Evolutionary conservation across 495 filamentous ascomycete genomes (phyloP).

Genomic region (Xylaria telfairii): DNA sequence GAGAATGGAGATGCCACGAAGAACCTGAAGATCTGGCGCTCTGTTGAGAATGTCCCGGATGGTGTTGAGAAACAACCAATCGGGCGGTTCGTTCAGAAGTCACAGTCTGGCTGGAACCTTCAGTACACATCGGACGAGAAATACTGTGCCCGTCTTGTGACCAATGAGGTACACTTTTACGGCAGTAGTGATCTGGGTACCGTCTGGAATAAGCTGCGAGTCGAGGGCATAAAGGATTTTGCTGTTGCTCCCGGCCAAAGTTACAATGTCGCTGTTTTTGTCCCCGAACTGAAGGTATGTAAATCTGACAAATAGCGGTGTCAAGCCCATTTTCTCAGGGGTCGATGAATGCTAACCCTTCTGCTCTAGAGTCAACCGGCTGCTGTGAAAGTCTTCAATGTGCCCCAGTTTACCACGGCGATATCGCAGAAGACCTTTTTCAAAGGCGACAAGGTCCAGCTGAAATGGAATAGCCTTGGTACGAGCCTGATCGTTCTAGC

Average conservation of each 20-base stretch:
- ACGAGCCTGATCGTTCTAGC: slow-evolving; percentile 93
- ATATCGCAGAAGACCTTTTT: slow-evolving; percentile 98
- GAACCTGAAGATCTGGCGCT: slow-evolving; percentile 96
- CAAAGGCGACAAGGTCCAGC: slow-evolving; percentile 97
- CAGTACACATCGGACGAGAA: slow-evolving; percentile 94
- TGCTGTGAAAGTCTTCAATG: slow-evolving; percentile 89
- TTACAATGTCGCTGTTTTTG: slow-evolving; percentile 88
- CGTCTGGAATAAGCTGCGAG: slow-evolving; percentile 93
- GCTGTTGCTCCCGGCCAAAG: slow-evolving; percentile 86
- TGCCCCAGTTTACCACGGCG: slow-evolving; percentile 78
- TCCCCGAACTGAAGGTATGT: slow-evolving; percentile 90
- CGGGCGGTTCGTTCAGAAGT: slow-evolving; percentile 91
- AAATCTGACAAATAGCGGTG: background rate
- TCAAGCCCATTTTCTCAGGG: background rate
- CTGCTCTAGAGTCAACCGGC: slow-evolving; percentile 79
- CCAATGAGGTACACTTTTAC: slow-evolving; percentile 97
- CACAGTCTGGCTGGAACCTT: slow-evolving; percentile 93
- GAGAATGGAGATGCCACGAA: slow-evolving; percentile 89
- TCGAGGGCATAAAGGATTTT: slow-evolving; percentile 91
- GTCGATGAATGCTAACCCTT: slow-evolving; percentile 22
- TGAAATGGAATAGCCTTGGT: slow-evolving; percentile 95
- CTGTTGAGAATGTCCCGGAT: slow-evolving; percentile 61
- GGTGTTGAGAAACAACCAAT: slow-evolving; percentile 72
- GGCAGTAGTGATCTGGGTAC: slow-evolving; percentile 80
- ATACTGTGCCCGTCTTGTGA: slow-evolving; percentile 90